phyloP scores from a whole-genome alignment of 208 protist species.

The Tritrichomonas musculus region DNA sequence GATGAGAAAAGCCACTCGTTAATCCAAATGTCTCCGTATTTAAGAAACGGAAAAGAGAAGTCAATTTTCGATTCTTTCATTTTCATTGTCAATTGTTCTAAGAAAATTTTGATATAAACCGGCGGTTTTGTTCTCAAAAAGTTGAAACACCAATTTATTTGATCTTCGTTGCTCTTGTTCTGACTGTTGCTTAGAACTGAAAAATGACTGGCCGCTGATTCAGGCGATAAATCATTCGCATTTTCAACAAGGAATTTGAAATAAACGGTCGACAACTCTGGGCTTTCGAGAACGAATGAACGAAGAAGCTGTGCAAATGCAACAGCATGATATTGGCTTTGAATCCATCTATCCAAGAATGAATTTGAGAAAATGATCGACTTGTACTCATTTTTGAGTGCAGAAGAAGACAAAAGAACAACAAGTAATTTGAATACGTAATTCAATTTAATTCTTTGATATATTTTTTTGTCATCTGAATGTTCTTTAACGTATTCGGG shows the following conservation, averaged over 20 bases:
- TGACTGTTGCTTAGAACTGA: background rate
- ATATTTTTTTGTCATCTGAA: background rate
- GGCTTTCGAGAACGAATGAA: background rate
- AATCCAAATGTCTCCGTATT: background rate
- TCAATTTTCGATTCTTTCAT: background rate
- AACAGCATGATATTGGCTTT: background rate
- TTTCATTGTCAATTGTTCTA: background rate
- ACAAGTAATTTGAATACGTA: background rate
- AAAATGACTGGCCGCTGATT: background rate
- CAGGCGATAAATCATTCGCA: background rate
- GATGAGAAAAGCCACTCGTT: background rate
- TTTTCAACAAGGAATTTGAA: background rate
- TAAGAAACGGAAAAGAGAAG: background rate
- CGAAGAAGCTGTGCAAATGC: background rate
- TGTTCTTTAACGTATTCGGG: background rate
- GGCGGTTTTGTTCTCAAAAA: background rate
- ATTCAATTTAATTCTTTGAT: constrained; percentile 4
- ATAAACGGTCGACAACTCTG: background rate
- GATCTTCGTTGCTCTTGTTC: no score
- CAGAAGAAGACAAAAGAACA: background rate
- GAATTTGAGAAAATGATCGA: background rate
- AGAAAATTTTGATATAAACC: background rate
- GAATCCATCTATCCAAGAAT: background rate
- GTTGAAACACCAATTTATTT: background rate
- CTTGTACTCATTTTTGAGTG: background rate